Base-by-base conservation (phyloP, 2,329 filamentous ascomycete genomes). In the Aspergillus floridensis region DNA sequence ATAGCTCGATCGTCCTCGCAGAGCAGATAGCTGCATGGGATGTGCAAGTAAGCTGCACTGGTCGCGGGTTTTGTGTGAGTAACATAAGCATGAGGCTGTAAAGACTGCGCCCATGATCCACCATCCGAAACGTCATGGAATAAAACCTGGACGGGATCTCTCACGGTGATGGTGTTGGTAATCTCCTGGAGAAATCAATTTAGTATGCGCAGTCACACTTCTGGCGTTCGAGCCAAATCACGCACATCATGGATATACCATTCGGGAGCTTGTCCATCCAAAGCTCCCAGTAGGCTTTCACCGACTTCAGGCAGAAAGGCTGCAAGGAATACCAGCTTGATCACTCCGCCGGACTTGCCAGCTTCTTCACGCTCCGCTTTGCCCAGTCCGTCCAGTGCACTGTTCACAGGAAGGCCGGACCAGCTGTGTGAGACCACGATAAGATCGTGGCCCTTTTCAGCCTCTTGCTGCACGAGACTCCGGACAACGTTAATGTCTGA, bases 261-360 rank as follows among this genome's bases (percentile, higher is more conserved):
- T 12, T 66, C 65, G 12, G 70, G 66, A 8, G 68, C 54, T 29
- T 32, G 53, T 4, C 71, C 71, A 1, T 69, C 71, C 61, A 72
- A 68, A 1, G 70, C 67, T 21, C 62, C 59, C 19, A 74, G 64
- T 50, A 73, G 44, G 60, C 69, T 69, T 54, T 73, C 62, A 2
- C 73, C 73, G 10, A 72, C 12, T 0, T 66, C 64, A 1, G 73
- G 73, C 11, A 77, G 67, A 49, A 76, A 70, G 5, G 69, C 70
- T 8, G 73, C 68, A 32, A 77, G 66, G 55, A 72, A 76, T 5
- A 71, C 63, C 32, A 77, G 59, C 32, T 67, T 68, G 2, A 71
- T 61, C 6, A 77, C 73, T 4, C 75, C 75, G 2, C 74, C 75
- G 1, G 57, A 49, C 49, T 72, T 66, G 3, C 70, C 70, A n/a